Percentiles rank a stretch among this genome's conserved stretches.
Conservation (phyloP, 768 basidiomycete genomes). For the Tubosaeta sp. region DNA sequence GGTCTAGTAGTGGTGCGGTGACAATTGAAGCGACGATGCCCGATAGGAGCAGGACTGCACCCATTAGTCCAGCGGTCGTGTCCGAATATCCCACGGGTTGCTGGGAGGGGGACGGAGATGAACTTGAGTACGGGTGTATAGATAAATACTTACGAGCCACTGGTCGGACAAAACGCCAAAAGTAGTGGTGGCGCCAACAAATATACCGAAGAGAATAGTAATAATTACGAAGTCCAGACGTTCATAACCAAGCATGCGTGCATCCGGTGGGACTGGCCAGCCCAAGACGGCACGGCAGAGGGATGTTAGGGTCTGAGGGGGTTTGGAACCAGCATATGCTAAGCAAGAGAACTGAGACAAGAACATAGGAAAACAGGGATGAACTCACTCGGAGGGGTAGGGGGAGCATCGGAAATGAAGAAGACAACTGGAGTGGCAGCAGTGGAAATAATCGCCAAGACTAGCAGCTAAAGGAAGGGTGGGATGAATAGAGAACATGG, state of each 20-base stretch:
- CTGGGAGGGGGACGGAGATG: conserved; percentile 30
- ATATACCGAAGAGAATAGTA: conserved; percentile 53
- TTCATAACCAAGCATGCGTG: conserved; percentile 60
- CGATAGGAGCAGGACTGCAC: conserved; percentile 60
- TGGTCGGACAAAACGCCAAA: conserved; percentile 66
- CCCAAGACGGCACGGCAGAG: conserved; percentile 54
- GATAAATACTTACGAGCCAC: conserved; percentile 49
- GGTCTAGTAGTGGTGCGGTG: conserved; percentile 74
- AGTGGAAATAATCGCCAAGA: conserved; percentile 69
- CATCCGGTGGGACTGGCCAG: conserved; percentile 34
- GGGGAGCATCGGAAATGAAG: conserved; percentile 57
- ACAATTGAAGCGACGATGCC: conserved; percentile 67
- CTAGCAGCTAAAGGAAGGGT: conserved; percentile 46
- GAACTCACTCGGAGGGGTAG: conserved; percentile 70
- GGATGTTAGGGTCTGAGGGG: conserved; percentile 49
- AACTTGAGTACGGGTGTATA: background rate
- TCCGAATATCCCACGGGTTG: conserved; percentile 69
- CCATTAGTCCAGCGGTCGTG: conserved; percentile 64
- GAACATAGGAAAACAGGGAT: background rate
- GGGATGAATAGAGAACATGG: background rate
- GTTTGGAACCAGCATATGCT: conserved; percentile 69
- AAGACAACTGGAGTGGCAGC: conserved; percentile 55
- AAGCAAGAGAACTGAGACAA: background rate
- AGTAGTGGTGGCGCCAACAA: conserved; percentile 61
- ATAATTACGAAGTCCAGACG: conserved; percentile 68